A percentile compares a stretch with the other conserved stretches of the same genome.
Conservation (phyloP, 2,329 filamentous ascomycete species). For the Apiospora aurea region DNA sequence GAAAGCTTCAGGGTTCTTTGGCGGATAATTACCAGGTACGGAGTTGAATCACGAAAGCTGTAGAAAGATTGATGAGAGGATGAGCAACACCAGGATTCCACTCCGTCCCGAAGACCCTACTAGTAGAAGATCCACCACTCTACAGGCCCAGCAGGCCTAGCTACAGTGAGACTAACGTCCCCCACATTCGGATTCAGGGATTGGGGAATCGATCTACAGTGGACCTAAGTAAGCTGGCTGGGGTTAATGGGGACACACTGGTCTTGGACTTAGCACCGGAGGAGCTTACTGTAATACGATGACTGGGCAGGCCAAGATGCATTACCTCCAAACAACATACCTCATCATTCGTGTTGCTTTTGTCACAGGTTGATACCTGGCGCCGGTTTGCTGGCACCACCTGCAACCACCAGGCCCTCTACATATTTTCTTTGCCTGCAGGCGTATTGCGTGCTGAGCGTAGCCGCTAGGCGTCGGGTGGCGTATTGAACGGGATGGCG, state of each 20-base stretch:
- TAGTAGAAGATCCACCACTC: background rate
- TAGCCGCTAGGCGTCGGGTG: background rate
- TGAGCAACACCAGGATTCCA: background rate
- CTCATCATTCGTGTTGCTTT: background rate
- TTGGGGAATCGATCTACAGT: slow-evolving; percentile 11
- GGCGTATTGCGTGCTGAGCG: slow-evolving; percentile 4
- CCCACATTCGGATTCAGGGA: background rate
- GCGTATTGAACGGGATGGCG: background rate
- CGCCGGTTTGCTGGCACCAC: slow-evolving; percentile 3
- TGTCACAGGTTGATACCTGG: slow-evolving; percentile 11
- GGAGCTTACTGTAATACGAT: slow-evolving; percentile 5
- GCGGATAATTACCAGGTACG: slow-evolving; percentile 12
- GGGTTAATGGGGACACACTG: background rate
- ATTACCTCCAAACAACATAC: background rate
- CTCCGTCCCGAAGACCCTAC: slow-evolving; percentile 1
- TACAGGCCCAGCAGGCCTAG: background rate
- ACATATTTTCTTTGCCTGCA: slow-evolving; percentile 12
- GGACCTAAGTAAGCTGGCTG: background rate
- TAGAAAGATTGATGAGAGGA: background rate
- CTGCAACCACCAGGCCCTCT: background rate
- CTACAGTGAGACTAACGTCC: background rate
- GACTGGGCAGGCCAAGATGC: background rate
- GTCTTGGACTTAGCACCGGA: background rate
- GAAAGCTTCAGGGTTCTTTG: background rate
- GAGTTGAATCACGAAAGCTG: background rate